Conservation (phyloP, 768 basidiomycete genomes). For the Saitozyma sp. region DNA sequence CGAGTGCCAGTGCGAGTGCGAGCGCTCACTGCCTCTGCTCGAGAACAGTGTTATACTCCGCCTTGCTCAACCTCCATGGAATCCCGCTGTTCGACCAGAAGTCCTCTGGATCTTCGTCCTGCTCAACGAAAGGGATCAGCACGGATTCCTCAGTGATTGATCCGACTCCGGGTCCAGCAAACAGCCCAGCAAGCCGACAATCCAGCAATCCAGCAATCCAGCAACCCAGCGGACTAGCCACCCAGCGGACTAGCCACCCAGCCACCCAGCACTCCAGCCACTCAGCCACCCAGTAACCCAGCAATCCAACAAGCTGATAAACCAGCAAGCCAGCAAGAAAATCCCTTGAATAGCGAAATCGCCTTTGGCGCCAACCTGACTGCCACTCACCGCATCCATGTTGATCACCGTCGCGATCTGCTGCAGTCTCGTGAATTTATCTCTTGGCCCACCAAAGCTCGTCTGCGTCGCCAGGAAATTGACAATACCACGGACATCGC, state of each 20-base stretch:
- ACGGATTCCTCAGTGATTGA: conserved; percentile 10
- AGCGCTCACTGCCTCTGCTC: conserved; percentile 27
- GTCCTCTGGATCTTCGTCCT: conserved; percentile 94
- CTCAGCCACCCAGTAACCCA: no score
- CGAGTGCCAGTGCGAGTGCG: no score
- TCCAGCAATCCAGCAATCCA: no score
- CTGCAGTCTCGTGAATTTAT: conserved; percentile 87
- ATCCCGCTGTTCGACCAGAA: conserved; percentile 94
- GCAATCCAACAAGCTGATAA: no score
- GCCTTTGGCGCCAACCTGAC: not conserved
- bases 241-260: no score
- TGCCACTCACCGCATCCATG: conserved; percentile 60
- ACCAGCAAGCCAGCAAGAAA: no score
- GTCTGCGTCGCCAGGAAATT: conserved; percentile 85
- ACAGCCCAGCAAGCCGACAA: no score
- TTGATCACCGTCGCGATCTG: conserved; percentile 91
- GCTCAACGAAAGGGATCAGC: conserved; percentile 8
- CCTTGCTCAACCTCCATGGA: conserved; percentile 39
- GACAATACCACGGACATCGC: conserved; percentile 80
- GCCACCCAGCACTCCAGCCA: no score
- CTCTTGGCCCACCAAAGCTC: conserved; percentile 81
- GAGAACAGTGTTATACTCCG: conserved; percentile 39
- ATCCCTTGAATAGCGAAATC: no score
- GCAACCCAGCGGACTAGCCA: no score
- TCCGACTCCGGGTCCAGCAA: conserved; percentile 1